Base-by-base conservation (phyloP, 495 filamentous ascomycete species). In the Patellaria atrata region DNA sequence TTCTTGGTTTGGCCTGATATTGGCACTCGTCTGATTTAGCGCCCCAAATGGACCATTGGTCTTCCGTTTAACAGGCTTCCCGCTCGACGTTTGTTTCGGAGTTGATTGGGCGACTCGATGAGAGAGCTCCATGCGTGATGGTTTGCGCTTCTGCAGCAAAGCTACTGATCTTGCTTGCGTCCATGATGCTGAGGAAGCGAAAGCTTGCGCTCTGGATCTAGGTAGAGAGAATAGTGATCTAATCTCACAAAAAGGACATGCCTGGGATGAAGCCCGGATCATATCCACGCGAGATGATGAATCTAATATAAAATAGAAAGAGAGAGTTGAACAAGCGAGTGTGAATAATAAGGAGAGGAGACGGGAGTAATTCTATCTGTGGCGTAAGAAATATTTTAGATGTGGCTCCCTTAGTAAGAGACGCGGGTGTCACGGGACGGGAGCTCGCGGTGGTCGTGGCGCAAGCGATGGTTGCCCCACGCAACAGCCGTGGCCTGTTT, bases 121-220 rank as follows among this genome's bases (percentile, higher is more conserved):
- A n/a, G 84, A 91, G 15, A 94, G 68, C 1, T 72, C 62, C 74
- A 87, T 82, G 43, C 84, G 76, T 30, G 82, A 72, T 4, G 79
- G 79, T 25, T 59, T 55, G 30, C 52, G 49, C 47, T 54, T 62
- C 27, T 58, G 48, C 13, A 51, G n/a, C 31, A 11, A 32, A 15
- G 38, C 37, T 56, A 37, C 13, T 16, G 19, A 9, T 6, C 8
- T 9, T 14, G 8, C 16, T 31, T 31, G 9, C 14, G 8, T 8
- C 28, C 8, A 14, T 14, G n/a, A n/a, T n/a, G n/a, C n/a, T n/a
- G n/a, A n/a, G n/a, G n/a, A n/a, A n/a, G n/a, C n/a, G n/a, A n/a
- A 31, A 31, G 28, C 10, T 14, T 31, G 10, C 28, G 8, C 35
- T 30, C 34, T 48, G 45, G 11, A 44, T 18, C 30, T 48, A 41